Evolutionary conservation across 1,139 yeast genomes (phyloP), one percentile per base, ranked within the genome.

Genomic region (Saccharomyces hybrid): DNA sequence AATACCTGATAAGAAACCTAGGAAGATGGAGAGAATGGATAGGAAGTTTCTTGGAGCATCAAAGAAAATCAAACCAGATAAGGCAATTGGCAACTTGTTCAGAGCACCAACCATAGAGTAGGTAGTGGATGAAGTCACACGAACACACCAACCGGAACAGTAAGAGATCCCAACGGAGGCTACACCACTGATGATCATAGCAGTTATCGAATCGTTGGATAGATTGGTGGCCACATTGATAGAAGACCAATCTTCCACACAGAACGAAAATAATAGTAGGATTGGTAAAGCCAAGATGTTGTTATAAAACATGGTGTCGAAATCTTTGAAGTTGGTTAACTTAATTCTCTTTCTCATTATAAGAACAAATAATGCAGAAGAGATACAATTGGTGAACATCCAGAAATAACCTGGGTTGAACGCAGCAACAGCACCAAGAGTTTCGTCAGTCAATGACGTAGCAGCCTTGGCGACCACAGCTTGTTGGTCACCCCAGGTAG

Each of bases 131-230:
- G 97, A 89, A 49, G 99, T 95, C 61, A 91, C 98, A 77, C 99
- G 88, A 60, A 93, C 96, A 82, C 99, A 93, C 99, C 99, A 93
- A 59, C 97, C 99, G 31, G 98, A 89, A 74, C 97, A 89, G 80
- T 95, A 93, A 50, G 98, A 90, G 70, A 95, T 93, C 74, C 96
- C 97, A 56, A 93, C 95, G 34, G 98, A 86, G 48, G 96, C 86
- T 63, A 88, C 80, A 72, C 99, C 99, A 49, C 97, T 88, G 68
- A 91, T 80, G 61, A 93, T 67, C 96, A 95, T 91, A 63, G 96
- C 90, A 62, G 89, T 79, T 58, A 88, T 80, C 47, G 91, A 78
- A 62, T 76, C 73, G 72, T 91, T 80, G 65, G 81, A 77, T 83
- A 93, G 88, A 79, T 91, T 93, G 56, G 68, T 69, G 42, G 78